These are phyloP conservation scores for Hippophae tibetana DNA, from an alignment of 306 rosid species.

Conservation along the genomic window DNA sequence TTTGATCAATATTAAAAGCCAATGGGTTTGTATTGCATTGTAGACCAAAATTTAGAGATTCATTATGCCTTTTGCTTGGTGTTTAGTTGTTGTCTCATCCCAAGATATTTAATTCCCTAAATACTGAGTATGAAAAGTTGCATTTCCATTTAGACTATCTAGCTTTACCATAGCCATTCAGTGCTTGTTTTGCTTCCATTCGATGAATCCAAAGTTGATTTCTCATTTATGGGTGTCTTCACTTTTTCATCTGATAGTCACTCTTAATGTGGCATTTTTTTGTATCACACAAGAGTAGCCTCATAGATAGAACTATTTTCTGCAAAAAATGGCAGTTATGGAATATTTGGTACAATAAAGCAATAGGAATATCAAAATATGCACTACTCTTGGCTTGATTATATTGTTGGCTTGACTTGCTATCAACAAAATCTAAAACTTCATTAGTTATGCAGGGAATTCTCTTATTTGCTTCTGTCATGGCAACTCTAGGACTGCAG, in stretches of 20 bases:
- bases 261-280: neutral
- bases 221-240: neutral
- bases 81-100: neutral
- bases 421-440: neutral
- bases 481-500: constrained; percentile 99
- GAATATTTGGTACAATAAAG: neutral
- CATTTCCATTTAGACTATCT: neutral
- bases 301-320: neutral
- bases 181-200: neutral
- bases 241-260: neutral
- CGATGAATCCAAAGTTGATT: neutral
- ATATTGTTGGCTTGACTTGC: too few relatives aligned
- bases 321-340: too few relatives aligned
- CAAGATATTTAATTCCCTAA: neutral
- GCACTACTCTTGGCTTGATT: too few relatives aligned
- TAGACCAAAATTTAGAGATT: neutral
- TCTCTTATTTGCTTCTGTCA: constrained; percentile 97
- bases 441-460: constrained; percentile 56
- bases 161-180: too few relatives aligned
- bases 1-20: too few relatives aligned
- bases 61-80: neutral
- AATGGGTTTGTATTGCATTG: neutral
- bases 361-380: neutral
- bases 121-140: neutral
- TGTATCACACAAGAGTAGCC: neutral